Evolutionary conservation across 2,329 filamentous ascomycete species (phyloP), one percentile per base, ranked within the genome.

Genomic region (Torrubiella hemipterigena): DNA sequence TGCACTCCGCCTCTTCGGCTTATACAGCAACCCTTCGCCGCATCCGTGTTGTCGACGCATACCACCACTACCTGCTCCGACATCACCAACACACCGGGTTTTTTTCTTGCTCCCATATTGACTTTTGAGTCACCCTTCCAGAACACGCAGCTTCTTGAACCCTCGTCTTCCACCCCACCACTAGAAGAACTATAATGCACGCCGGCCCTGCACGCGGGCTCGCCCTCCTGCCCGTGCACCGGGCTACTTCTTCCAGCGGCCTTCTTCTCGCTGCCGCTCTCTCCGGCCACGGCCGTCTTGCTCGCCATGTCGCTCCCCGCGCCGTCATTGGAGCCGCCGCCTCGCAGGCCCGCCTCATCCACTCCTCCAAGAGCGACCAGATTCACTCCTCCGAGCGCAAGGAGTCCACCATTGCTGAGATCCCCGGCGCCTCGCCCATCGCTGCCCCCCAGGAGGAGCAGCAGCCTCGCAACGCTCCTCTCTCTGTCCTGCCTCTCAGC

Each of bases 401-500:
- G 37, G 49, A 54, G 12, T 50, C 49, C 30, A 58, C 55, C 17
- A 31, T 57, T 27, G 44, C 47, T 24, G 50, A 55, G 36, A 36
- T 47, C 11, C 47, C 50, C 14, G 28, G 31, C 9, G 31, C 30
- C 24, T 44, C 51, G 11, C 45, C 48, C n/a, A 44, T 50, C 31
- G 46, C 50, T 4, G 39, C 46, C 23, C 43, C 49, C 31, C 32
- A 42, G 28, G 43, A 47, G 25, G n/a, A n/a, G n/a, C n/a, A n/a
- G n/a, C n/a, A n/a, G n/a, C 33, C 48, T 21, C 36, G 37, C 28
- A 51, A 52, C 28, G 51, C 55, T n/a, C 67, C 76, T 2, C 63
- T 86, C 15, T 71, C 77, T 1, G 65, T 81, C 24, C 64, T 86
- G 21, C 79, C 81, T 1, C 58, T 83, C 4, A 63, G 61, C 35